Evolutionary conservation across 495 filamentous ascomycete species (phyloP), one percentile per base, ranked within the genome.

Genomic region (Aspergillus ellipticus): DNA sequence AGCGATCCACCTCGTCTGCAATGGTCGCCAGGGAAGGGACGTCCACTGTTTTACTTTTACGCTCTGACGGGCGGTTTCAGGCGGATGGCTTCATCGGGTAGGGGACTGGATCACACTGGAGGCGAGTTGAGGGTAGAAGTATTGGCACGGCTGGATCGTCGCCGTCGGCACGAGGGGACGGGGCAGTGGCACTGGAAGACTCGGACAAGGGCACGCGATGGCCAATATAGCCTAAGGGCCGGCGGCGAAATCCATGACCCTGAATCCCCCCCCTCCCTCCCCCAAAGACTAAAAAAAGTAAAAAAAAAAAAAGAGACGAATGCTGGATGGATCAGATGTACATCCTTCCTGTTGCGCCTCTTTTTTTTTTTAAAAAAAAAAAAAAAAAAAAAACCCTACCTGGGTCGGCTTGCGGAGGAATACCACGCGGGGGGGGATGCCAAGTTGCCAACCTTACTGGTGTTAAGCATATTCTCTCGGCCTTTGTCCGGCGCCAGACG

Each of bases 381-480:
- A n/a, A n/a, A n/a, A n/a, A n/a, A n/a, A n/a, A n/a, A n/a, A n/a
- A n/a, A n/a, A n/a, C n/a, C n/a, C n/a, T n/a, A n/a, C n/a, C n/a
- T 39, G 4, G 35, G n/a, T 28, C 7, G 24, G 24, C 24, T n/a
- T 39, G 35, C 35, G 35, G 35, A 39, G 35, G 35, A 39, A 39
- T 39, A 39, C 35, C 35, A 39, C 35, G 35, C 35, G 35, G 35
- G 35, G 35, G 13, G 35, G 35, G 33, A 37, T 60, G 58, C 58
- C 58, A 60, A 60, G 58, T 56, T 60, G 63, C 72, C 66, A 75
- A 75, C 72, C 72, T 75, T 75, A 74, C 67, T 72, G 61, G 69
- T 66, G 70, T 75, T 75, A 75, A 75, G 72, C 72, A 74, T 75
- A 75, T 72, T 51, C 41, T 56, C 53, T 62, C 56, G 60, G 60